Conservation (phyloP, 768 basidiomycete genomes). For the Asterophora lycoperdoides region DNA sequence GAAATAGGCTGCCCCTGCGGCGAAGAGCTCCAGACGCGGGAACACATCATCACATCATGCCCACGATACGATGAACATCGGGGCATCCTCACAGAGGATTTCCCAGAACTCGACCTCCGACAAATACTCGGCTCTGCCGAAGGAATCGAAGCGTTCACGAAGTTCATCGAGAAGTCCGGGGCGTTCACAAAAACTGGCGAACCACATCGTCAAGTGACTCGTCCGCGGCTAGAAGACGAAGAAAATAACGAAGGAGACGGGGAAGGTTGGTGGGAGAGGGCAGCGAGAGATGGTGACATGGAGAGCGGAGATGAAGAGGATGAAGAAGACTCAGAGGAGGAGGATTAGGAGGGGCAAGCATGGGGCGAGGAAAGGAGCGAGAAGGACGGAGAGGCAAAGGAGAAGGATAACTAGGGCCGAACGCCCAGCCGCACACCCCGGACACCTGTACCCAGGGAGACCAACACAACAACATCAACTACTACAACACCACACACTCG, state of each 20-base stretch:
- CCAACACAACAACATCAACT: too few species aligned
- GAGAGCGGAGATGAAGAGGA: too few species aligned
- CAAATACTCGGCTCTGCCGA: conserved; percentile 19
- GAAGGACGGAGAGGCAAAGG: too few species aligned
- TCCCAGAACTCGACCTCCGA: conserved; percentile 10
- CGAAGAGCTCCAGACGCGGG: conserved; percentile 21
- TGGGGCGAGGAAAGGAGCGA: too few species aligned
- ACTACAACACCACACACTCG: too few species aligned
- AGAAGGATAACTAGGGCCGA: too few species aligned
- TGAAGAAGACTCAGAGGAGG: too few species aligned
- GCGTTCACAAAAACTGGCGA: conserved; percentile 15
- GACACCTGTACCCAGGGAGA: too few species aligned
- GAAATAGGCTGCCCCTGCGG: conserved; percentile 19
- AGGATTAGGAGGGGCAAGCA: too few species aligned
- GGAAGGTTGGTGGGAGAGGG: neutral
- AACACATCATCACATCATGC: conserved; percentile 23
- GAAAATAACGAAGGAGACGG: neutral
- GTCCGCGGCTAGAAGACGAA: neutral
- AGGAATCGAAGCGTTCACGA: conserved; percentile 19
- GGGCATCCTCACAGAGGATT: conserved; percentile 17
- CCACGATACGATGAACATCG: conserved; percentile 16
- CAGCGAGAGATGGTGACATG: too few species aligned
- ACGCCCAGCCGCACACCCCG: too few species aligned
- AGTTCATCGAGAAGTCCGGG: conserved; percentile 16
- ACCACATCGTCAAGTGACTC: neutral